phyloP scores from a whole-genome alignment of 306 rosid species.

The Ziziphus jujuba region DNA sequence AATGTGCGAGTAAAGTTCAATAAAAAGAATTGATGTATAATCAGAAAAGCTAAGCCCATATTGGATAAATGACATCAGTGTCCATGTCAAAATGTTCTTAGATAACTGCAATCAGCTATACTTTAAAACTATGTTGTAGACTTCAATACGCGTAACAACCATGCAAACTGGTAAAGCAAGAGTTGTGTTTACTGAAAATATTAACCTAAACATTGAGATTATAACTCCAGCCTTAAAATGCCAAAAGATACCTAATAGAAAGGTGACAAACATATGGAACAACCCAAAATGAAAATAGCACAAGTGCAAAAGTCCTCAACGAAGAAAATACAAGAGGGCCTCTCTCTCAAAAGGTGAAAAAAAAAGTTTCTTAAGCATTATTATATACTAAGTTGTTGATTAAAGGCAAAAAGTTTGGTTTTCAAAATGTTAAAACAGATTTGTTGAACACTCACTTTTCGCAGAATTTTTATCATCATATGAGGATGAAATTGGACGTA shows the following conservation, averaged over 20 bases:
- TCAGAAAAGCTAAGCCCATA: neutral
- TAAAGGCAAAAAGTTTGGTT: neutral
- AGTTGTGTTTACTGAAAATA: neutral
- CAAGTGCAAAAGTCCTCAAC: neutral
- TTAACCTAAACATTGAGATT: too few relatives aligned
- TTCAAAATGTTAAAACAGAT: neutral
- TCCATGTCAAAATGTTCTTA: neutral
- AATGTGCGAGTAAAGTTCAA: neutral
- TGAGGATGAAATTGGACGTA: slow-evolving; percentile 62
- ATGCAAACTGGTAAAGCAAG: slow-evolving; percentile 2
- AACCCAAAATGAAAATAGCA: too few relatives aligned
- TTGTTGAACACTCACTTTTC: slow-evolving; percentile 60
- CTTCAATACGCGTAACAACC: too few relatives aligned
- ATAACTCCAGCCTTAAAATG: too few relatives aligned
- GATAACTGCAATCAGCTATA: neutral
- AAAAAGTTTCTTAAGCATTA: neutral
- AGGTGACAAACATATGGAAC: too few relatives aligned
- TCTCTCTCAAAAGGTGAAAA: neutral
- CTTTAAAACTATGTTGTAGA: neutral
- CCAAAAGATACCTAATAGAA: too few relatives aligned
- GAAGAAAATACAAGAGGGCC: neutral
- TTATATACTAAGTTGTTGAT: neutral
- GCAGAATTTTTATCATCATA: slow-evolving; percentile 67
- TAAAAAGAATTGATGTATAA: neutral
- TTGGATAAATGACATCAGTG: neutral